Evolutionary conservation across 306 rosid genomes (phyloP).

Genomic region (Nissolia schottii): DNA sequence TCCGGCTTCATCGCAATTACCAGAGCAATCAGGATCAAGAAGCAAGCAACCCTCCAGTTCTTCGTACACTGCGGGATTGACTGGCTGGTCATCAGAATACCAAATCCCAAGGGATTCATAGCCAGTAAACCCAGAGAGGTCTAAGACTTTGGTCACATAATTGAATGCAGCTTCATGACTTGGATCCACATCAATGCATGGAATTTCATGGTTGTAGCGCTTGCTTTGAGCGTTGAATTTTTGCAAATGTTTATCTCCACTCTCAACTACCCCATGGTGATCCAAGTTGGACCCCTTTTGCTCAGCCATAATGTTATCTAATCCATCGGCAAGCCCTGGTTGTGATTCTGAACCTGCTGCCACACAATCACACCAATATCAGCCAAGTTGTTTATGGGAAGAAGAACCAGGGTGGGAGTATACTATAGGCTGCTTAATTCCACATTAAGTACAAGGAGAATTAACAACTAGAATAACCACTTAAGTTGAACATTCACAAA

Average conservation of each 20-base stretch:
- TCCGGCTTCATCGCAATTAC: conserved; percentile 34
- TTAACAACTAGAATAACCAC: neutral
- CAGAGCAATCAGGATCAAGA: conserved; percentile 49
- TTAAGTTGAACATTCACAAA: neutral
- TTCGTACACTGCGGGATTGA: conserved; percentile 47
- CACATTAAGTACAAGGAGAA: neutral
- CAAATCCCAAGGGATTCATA: conserved; percentile 39
- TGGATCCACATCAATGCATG: conserved; percentile 30
- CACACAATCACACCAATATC: neutral
- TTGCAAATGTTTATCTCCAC: conserved; percentile 5
- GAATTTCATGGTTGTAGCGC: conserved; percentile 16
- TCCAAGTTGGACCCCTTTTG: conserved; percentile 16
- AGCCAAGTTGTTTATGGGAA: neutral
- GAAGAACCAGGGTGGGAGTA: neutral
- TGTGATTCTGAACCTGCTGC: conserved; percentile 26
- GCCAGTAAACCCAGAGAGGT: conserved; percentile 50
- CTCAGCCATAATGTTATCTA: conserved; percentile 14
- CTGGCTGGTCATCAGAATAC: conserved; percentile 57
- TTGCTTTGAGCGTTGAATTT: neutral
- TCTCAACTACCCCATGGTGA: conserved; percentile 1
- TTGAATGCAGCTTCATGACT: conserved; percentile 46
- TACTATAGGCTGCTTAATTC: neutral
- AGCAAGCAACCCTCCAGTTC: conserved; percentile 51
- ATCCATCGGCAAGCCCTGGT: neutral
- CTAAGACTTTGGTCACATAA: conserved; percentile 67